These are phyloP conservation scores for Tilletia indica DNA, from an alignment of 1,284 basidiomycete genomes.

Conservation along the genomic window DNA sequence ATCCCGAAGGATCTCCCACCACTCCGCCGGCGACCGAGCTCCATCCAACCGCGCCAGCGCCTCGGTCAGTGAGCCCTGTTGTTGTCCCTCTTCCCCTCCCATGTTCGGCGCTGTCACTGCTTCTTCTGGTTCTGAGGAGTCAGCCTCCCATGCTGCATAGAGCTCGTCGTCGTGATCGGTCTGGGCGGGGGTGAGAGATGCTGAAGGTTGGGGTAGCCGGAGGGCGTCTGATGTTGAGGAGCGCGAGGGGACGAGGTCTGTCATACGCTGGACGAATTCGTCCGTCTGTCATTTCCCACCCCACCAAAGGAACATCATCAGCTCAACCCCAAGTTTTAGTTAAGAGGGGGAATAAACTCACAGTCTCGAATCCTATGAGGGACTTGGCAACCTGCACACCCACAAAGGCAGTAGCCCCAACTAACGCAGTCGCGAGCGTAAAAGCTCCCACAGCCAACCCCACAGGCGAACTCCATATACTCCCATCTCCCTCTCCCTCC, in stretches of 20 bases:
- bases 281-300: not conserved
- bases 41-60: not conserved
- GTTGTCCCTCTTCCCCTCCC: not conserved
- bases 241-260: conserved; percentile 9
- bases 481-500: not conserved
- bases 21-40: conserved; percentile 2
- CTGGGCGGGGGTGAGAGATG: not conserved
- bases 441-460: not conserved
- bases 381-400: not conserved
- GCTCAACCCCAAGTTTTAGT: not conserved
- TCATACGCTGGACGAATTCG: conserved; percentile 13
- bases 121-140: too few relatives aligned
- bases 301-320: not conserved
- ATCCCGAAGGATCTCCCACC: conserved; percentile 14
- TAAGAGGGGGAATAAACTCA: not conserved
- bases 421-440: conserved; percentile 1
- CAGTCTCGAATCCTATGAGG: conserved; percentile 5
- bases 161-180: not conserved
- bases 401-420: not conserved
- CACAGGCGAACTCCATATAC: not conserved
- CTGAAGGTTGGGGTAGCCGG: not conserved
- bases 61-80: not conserved
- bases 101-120: too few relatives aligned
- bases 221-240: not conserved
- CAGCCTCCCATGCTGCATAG: not conserved